A percentile compares a stretch with the other conserved stretches of the same genome.
Evolutionary conservation across 2,329 filamentous ascomycete genomes (phyloP).

Genomic region (Balansia obtecta): DNA sequence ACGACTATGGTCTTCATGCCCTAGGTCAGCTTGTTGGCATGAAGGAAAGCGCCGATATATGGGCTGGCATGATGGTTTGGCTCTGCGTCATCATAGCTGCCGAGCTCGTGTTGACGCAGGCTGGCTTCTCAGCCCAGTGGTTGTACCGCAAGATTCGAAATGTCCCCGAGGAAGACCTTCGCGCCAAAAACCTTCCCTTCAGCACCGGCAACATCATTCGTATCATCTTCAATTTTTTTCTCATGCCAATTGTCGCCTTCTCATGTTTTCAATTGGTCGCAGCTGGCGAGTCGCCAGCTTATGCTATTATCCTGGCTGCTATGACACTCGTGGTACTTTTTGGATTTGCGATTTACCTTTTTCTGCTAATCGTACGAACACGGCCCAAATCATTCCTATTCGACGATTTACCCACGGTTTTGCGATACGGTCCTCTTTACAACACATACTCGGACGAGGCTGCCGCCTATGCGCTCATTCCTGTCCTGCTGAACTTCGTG

Average conservation of each 20-base stretch:
- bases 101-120: slow-evolving; percentile 58
- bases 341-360: slow-evolving; percentile 63
- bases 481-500: slow-evolving; percentile 71
- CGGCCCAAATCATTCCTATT: slow-evolving; percentile 80
- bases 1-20: slow-evolving; percentile 73
- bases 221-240: slow-evolving; percentile 83
- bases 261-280: slow-evolving; percentile 88
- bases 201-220: slow-evolving; percentile 67
- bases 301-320: slow-evolving; percentile 61
- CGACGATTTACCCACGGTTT: slow-evolving; percentile 79
- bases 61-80: slow-evolving; percentile 91
- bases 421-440: slow-evolving; percentile 86
- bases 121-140: slow-evolving; percentile 69
- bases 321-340: slow-evolving; percentile 63
- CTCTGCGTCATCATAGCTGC: slow-evolving; percentile 62
- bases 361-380: slow-evolving; percentile 67
- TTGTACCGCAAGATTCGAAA: slow-evolving; percentile 57
- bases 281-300: slow-evolving; percentile 52
- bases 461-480: slow-evolving; percentile 78
- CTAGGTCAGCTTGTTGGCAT: slow-evolving; percentile 78
- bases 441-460: slow-evolving; percentile 96
- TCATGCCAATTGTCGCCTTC: slow-evolving; percentile 74
- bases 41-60: slow-evolving; percentile 63
- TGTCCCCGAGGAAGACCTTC: slow-evolving; percentile 72
- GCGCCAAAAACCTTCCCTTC: slow-evolving; percentile 86